Evolutionary conservation across 2,329 filamentous ascomycete genomes (phyloP).

Genomic region (Epichloe uncinata): DNA sequence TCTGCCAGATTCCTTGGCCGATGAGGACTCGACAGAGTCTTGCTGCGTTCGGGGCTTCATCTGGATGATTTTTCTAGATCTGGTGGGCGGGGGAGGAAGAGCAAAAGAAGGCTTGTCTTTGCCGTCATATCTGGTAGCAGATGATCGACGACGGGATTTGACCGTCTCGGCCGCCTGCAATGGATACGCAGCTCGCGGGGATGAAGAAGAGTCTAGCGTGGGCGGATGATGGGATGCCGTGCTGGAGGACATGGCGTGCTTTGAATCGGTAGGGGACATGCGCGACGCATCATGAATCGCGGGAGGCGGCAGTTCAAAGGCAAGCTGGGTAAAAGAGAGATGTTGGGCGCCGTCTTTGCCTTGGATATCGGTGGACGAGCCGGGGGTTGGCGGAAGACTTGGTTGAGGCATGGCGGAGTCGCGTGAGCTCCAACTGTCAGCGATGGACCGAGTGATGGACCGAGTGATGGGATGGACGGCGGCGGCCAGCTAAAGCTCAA

Average conservation of each 20-base stretch:
- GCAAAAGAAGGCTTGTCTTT: slow-evolving; percentile 52
- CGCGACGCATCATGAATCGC: slow-evolving; percentile 44
- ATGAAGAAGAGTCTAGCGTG: slow-evolving; percentile 9
- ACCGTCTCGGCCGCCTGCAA: slow-evolving; percentile 38
- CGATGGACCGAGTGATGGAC: too few relatives aligned
- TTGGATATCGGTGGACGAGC: slow-evolving; percentile 66
- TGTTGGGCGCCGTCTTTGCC: slow-evolving; percentile 54
- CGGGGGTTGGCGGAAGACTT: slow-evolving; percentile 54
- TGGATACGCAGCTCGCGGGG: slow-evolving; percentile 23
- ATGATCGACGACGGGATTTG: slow-evolving; percentile 39
- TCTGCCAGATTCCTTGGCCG: slow-evolving; percentile 14
- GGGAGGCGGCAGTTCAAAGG: slow-evolving; percentile 66
- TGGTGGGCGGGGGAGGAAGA: slow-evolving; percentile 86
- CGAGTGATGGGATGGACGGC: background rate
- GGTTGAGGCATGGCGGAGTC: slow-evolving; percentile 20
- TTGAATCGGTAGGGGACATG: slow-evolving; percentile 19
- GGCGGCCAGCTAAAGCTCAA: too few relatives aligned
- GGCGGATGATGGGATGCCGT: slow-evolving; percentile 3
- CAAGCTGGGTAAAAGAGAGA: slow-evolving; percentile 47
- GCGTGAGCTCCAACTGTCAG: background rate
- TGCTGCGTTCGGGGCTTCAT: slow-evolving; percentile 62
- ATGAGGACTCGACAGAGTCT: slow-evolving; percentile 13
- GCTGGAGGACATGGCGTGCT: slow-evolving; percentile 17
- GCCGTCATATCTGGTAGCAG: slow-evolving; percentile 25
- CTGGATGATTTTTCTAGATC: slow-evolving; percentile 92